A percentile compares a stretch with the other conserved stretches of the same genome.
These are phyloP conservation scores for Rosa chinensis DNA, from an alignment of 306 rosid genomes.

Conservation along the genomic window DNA sequence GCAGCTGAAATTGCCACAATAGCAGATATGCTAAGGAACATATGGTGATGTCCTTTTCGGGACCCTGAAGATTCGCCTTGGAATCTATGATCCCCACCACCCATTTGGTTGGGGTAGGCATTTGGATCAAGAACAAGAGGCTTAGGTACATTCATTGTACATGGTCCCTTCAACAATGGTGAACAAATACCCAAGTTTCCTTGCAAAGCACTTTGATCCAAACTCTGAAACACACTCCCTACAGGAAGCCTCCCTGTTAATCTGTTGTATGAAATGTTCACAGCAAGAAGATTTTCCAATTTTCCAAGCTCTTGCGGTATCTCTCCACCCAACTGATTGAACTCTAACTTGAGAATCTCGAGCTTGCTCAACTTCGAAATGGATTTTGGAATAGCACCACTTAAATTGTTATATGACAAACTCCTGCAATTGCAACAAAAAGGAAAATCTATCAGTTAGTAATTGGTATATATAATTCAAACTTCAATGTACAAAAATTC, in stretches of 20 bases:
- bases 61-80: conserved; percentile 33
- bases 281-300: conserved; percentile 76
- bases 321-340: conserved; percentile 82
- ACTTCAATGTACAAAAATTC: not conserved
- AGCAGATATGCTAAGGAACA: conserved; percentile 78
- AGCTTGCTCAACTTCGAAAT: conserved; percentile 66
- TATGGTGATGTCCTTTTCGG: conserved; percentile 38
- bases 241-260: conserved; percentile 85
- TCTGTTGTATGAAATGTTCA: conserved; percentile 78
- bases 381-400: conserved; percentile 68
- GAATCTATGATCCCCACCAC: conserved; percentile 32
- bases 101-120: conserved; percentile 56
- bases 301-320: conserved; percentile 85
- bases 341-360: conserved; percentile 70
- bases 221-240: conserved; percentile 59
- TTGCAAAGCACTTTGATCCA: conserved; percentile 81
- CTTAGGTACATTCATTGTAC: conserved; percentile 79
- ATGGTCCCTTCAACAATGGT: conserved; percentile 84
- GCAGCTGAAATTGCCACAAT: conserved; percentile 81
- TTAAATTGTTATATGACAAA: conserved; percentile 73
- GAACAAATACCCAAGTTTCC: conserved; percentile 91
- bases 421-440: conserved; percentile 52
- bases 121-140: conserved; percentile 91
- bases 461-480: not conserved
- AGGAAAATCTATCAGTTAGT: conserved; percentile 8